Percentiles rank a stretch among this genome's conserved stretches.
Conservation (phyloP, 164 flowering plant genomes). For the Taxillus chinensis region DNA sequence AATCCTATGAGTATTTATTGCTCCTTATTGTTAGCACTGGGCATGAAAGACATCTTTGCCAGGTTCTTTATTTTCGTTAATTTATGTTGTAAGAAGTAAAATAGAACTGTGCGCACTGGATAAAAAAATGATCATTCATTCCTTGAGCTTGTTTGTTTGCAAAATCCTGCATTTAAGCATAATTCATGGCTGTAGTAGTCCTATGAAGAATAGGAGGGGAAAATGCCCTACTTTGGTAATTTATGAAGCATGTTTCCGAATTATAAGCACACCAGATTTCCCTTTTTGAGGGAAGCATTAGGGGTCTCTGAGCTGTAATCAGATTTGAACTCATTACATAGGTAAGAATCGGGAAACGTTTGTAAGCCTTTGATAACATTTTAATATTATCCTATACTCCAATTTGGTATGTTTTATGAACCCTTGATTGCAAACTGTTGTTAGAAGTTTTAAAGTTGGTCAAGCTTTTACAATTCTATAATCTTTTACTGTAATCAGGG, state of each 20-base stretch:
- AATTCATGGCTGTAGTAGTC: not conserved
- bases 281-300: not conserved
- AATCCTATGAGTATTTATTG: not conserved
- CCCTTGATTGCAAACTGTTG: not conserved
- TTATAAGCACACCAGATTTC: too few species aligned
- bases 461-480: too few species aligned
- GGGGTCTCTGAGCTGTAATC: not conserved
- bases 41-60: too few species aligned
- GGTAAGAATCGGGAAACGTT: not conserved
- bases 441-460: too few species aligned
- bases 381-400: not conserved
- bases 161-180: not conserved
- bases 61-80: too few species aligned
- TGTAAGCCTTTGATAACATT: not conserved
- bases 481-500: too few species aligned
- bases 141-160: too few species aligned
- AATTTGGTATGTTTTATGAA: not conserved
- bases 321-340: not conserved
- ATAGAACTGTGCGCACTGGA: too few species aligned
- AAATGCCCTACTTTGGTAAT: not conserved
- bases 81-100: too few species aligned
- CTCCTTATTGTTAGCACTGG: too few species aligned
- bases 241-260: not conserved
- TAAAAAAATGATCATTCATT: too few species aligned
- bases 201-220: not conserved